Percentiles rank a stretch among this genome's conserved stretches.
These are phyloP conservation scores for Didymella exigua DNA, from an alignment of 2,329 filamentous ascomycete species.

Conservation along the genomic window DNA sequence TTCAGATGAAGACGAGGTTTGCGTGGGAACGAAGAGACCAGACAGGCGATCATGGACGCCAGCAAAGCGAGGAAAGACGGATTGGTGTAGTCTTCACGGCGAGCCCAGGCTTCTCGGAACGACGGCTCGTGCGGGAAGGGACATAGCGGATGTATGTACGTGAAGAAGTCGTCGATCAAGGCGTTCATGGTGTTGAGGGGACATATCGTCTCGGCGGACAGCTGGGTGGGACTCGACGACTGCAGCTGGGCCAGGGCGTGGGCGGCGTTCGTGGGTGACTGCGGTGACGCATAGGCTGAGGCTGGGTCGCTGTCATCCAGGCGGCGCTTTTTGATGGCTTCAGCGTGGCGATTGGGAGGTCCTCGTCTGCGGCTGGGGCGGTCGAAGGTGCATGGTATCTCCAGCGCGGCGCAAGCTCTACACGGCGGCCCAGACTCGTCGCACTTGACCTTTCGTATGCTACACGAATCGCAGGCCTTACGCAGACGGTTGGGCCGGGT, in stretches of 20 bases:
- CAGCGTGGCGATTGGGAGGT: slow-evolving; percentile 69
- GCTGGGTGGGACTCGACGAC: slow-evolving; percentile 51
- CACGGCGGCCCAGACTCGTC: slow-evolving; percentile 71
- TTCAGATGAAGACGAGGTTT: slow-evolving; percentile 74
- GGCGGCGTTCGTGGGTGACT: slow-evolving; percentile 60
- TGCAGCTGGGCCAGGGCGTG: slow-evolving; percentile 59
- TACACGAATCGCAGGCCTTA: slow-evolving; percentile 52
- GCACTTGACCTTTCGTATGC: slow-evolving; percentile 58
- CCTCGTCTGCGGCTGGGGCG: slow-evolving; percentile 67
- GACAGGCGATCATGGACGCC: slow-evolving; percentile 73
- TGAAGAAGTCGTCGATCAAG: slow-evolving; percentile 82
- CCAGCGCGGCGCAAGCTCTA: slow-evolving; percentile 66
- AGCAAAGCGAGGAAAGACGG: slow-evolving; percentile 72
- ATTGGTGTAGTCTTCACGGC: slow-evolving; percentile 69
- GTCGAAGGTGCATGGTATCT: slow-evolving; percentile 71
- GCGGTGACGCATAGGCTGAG: slow-evolving; percentile 49
- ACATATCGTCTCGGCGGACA: slow-evolving; percentile 72
- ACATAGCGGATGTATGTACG: slow-evolving; percentile 76
- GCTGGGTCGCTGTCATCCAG: slow-evolving; percentile 54
- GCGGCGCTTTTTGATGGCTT: slow-evolving; percentile 68
- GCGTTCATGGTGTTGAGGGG: slow-evolving; percentile 70
- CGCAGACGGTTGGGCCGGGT: slow-evolving; percentile 46
- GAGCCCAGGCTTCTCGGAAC: slow-evolving; percentile 71
- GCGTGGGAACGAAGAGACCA: slow-evolving; percentile 79
- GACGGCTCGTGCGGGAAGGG: slow-evolving; percentile 81